These are phyloP conservation scores for Arxiozyma telluris DNA, from an alignment of 1,139 yeast species.

Conservation along the genomic window DNA sequence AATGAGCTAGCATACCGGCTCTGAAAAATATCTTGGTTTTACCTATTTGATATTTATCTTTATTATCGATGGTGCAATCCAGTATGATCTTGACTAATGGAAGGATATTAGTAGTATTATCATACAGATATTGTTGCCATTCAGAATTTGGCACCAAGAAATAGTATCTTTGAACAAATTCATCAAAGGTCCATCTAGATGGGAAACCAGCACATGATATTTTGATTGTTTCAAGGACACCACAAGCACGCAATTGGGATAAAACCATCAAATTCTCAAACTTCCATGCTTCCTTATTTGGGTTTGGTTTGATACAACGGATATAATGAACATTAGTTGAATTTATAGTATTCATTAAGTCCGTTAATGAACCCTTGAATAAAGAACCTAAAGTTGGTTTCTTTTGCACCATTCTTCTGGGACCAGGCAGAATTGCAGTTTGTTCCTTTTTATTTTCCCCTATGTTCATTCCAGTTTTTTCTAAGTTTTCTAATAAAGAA, in stretches of 20 bases:
- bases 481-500: constrained; percentile 34
- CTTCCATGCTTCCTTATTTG: constrained; percentile 89
- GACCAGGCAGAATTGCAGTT: constrained; percentile 40
- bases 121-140: constrained; percentile 57
- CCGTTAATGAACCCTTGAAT: constrained; percentile 86
- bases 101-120: constrained; percentile 47
- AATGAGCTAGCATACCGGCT: constrained; percentile 90
- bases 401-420: constrained; percentile 44
- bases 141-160: constrained; percentile 63
- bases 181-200: constrained; percentile 90
- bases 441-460: constrained; percentile 22
- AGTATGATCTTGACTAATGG: constrained; percentile 62
- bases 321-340: constrained; percentile 94
- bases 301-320: constrained; percentile 96
- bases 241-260: constrained; percentile 94
- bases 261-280: constrained; percentile 94
- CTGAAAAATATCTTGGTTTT: constrained; percentile 89
- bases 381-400: constrained; percentile 94
- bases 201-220: constrained; percentile 98
- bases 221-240: constrained; percentile 93
- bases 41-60: constrained; percentile 71
- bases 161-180: constrained; percentile 85
- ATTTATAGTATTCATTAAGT: constrained; percentile 84
- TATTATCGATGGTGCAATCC: constrained; percentile 50
- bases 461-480: neutral